Conservation (phyloP, 2,329 filamentous ascomycete species). For the Colletotrichum australisinense region DNA sequence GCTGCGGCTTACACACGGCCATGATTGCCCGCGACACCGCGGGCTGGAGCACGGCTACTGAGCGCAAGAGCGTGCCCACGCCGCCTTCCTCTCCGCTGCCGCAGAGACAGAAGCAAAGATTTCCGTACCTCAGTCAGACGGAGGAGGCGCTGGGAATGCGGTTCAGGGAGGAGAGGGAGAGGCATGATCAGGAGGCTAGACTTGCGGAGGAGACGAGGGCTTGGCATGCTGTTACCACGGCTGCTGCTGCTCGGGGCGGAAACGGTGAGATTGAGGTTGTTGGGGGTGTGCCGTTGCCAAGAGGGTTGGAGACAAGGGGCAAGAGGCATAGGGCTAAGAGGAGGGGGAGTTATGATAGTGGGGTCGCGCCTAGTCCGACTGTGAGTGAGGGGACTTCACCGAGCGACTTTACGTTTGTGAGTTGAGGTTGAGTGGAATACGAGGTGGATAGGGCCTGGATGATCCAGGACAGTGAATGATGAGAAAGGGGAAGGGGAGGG, state of each 20-base stretch:
- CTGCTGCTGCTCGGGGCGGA: background rate
- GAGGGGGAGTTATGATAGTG: conserved; percentile 33
- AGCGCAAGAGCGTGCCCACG: background rate
- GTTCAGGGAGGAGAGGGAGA: conserved; percentile 28
- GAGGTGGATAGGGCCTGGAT: no score
- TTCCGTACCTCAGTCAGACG: conserved; percentile 5
- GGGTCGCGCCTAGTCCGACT: conserved; percentile 24
- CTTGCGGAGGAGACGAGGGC: conserved; percentile 6
- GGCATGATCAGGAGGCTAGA: conserved; percentile 22
- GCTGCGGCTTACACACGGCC: conserved; percentile 27
- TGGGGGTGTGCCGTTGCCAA: background rate
- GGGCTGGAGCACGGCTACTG: background rate
- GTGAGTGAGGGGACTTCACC: background rate
- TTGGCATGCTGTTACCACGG: conserved; percentile 1
- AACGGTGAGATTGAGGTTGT: background rate
- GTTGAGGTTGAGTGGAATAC: background rate
- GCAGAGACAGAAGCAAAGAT: background rate
- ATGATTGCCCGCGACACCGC: conserved; percentile 7
- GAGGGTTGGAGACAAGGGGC: background rate
- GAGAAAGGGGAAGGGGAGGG: no score
- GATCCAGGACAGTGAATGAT: no score
- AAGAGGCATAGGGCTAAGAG: background rate
- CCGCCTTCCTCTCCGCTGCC: background rate
- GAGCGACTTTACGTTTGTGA: conserved; percentile 25
- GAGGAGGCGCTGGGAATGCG: conserved; percentile 35